Evolutionary conservation across 2,329 filamentous ascomycete species (phyloP).

Genomic region (Seiridium cupressi): DNA sequence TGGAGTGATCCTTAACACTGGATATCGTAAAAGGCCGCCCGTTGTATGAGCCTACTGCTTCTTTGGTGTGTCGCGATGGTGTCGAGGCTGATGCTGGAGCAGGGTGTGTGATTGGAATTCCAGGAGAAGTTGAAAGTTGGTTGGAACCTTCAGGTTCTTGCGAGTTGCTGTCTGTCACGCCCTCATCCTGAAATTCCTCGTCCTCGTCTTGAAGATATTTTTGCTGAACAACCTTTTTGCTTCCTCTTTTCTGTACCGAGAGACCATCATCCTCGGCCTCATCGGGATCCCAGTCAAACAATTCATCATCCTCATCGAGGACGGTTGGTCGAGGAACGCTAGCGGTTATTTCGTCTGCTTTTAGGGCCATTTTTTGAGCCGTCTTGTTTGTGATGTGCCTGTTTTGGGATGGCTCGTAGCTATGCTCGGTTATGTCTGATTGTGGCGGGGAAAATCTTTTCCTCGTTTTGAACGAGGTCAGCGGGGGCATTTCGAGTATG

Average conservation of each 20-base stretch:
- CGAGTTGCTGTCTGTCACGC: conserved; percentile 12
- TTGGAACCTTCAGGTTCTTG: conserved; percentile 10
- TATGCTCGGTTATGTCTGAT: background rate
- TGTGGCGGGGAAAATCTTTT: conserved; percentile 23
- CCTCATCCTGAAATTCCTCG: conserved; percentile 26
- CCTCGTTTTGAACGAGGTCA: conserved; percentile 24
- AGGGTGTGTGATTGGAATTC: conserved; percentile 36
- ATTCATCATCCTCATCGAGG: conserved; percentile 35
- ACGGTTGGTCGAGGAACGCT: background rate
- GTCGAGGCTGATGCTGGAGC: conserved; percentile 26
- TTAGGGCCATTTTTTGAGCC: background rate
- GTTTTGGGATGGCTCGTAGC: conserved; percentile 8
- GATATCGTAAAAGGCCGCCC: conserved; percentile 52
- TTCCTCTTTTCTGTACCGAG: conserved; percentile 8
- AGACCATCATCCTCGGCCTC: conserved; percentile 14
- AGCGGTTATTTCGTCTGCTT: background rate
- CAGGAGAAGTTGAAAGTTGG: conserved; percentile 34
- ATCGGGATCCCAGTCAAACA: conserved; percentile 46
- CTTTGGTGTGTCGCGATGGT: conserved; percentile 32
- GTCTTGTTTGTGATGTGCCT: conserved; percentile 5
- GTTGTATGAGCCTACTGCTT: conserved; percentile 53
- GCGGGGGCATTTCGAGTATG: conserved; percentile 24
- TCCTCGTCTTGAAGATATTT: conserved; percentile 33
- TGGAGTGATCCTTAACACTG: conserved; percentile 45
- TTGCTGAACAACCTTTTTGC: conserved; percentile 22